A percentile compares a stretch with the other conserved stretches of the same genome.
Conservation (phyloP, 169 alveolate species). For the Cytauxzoon felis region DNA sequence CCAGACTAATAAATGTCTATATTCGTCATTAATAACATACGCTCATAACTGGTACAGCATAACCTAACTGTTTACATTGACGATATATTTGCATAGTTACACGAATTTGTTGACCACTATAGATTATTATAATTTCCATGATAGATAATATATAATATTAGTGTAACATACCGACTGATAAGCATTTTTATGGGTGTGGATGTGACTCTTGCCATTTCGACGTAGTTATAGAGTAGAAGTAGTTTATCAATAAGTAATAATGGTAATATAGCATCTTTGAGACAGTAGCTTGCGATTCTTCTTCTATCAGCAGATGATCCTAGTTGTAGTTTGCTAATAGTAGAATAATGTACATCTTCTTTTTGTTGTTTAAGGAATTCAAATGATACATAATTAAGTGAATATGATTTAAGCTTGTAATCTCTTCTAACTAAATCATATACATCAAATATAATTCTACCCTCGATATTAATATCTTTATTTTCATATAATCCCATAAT, state of each 20-base stretch:
- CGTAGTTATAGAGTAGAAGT: constrained; percentile 91
- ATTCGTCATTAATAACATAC: constrained; percentile 17
- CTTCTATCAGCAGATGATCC: constrained; percentile 94
- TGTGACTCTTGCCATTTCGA: constrained; percentile 99
- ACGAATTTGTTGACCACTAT: constrained; percentile 97
- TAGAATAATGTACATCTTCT: constrained; percentile 98
- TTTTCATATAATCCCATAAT: constrained; percentile 91
- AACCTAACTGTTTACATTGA: constrained; percentile 85
- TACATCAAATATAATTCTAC: constrained; percentile 96
- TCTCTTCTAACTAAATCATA: constrained; percentile 93
- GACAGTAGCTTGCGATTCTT: constrained; percentile 97
- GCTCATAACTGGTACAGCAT: constrained; percentile 87
- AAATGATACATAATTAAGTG: constrained; percentile 95
- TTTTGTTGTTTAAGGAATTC: constrained; percentile 95
- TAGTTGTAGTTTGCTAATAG: constrained; percentile 89
- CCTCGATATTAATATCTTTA: constrained; percentile 90
- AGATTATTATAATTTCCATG: constrained; percentile 54
- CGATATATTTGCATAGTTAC: constrained; percentile 93
- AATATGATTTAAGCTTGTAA: constrained; percentile 92
- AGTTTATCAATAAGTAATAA: constrained; percentile 93
- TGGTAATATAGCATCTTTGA: constrained; percentile 97
- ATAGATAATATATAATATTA: not conserved
- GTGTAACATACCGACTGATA: constrained; percentile 34
- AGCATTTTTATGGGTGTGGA: constrained; percentile 94
- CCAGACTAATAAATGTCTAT: constrained; percentile 45